Base-by-base conservation (phyloP, 192 early-diverging fungal genomes). In the Kappamyces sp. region DNA sequence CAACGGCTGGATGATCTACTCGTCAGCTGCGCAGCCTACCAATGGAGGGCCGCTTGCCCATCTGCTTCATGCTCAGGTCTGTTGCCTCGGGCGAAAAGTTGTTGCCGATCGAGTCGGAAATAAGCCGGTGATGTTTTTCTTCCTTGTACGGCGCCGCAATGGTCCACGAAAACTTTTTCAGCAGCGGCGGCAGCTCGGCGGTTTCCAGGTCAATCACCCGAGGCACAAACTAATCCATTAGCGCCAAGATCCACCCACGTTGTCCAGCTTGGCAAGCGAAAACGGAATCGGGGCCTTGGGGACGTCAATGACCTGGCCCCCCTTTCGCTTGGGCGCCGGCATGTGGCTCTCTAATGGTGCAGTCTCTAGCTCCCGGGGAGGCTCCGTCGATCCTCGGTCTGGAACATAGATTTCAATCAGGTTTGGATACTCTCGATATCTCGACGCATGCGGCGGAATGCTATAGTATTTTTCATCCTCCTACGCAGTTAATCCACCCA, bases 41-140 rank as follows among this genome's bases (percentile, higher is more conserved):
- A 12, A 51, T 64, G 61, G 11, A 36, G 29, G 14, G 12, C 37
- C 61, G 29, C 54, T 66, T 61, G 31, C 57, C 45, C 31, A 79
- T 59, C 9, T 70, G 61, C 43, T 74, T 76, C 35, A 65, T 62
- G 59, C 49, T 71, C 59, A 79, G 47, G 41, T 76, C 67, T 11
- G 61, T 65, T 2, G 79, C 79, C 8, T 50, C 5, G 5, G 80
- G 80, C 40, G 62, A 70, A 57, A 75, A 84, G 63, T 82, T 81
- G 59, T 84, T 83, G 7, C 74, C 81, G 49, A 84, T 84, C n/a
- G 80, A 74, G 58, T 84, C 80, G 2, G 80, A 83, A 4, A 80
- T 65, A 36, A 45, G 41, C 39, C 81, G 55, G 48, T 68, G 50
- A 49, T 72, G 66, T 6, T 64, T 48, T 47, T 84, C 79, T 63